Percentiles rank a stretch among this genome's conserved stretches.
These are phyloP conservation scores for Imleria badia DNA, from an alignment of 768 basidiomycete species.

Conservation along the genomic window DNA sequence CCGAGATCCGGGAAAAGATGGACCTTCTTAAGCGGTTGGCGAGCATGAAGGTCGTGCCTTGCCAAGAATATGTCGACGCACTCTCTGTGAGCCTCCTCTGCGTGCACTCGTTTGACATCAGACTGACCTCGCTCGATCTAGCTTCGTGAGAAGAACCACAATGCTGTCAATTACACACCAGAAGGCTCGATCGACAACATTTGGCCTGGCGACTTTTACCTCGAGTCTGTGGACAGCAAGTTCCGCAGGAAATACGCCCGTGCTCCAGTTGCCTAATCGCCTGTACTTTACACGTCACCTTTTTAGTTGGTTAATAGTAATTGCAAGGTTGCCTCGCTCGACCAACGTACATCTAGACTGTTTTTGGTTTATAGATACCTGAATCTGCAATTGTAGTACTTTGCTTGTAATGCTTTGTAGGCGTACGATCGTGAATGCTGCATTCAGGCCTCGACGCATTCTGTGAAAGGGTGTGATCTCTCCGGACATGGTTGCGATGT, in stretches of 20 bases:
- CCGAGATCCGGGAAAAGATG: conserved; percentile 77
- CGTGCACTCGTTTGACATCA: not conserved
- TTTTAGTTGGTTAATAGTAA: not conserved
- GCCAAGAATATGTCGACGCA: conserved; percentile 88
- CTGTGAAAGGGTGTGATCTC: too few relatives aligned
- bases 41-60: conserved; percentile 87
- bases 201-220: conserved; percentile 93
- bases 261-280: conserved; percentile 31
- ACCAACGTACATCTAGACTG: conserved; percentile 12
- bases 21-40: conserved; percentile 76
- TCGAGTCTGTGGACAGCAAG: conserved; percentile 85
- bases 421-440: not conserved
- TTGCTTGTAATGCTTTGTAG: conserved; percentile 15
- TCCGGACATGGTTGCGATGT: too few relatives aligned
- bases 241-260: conserved; percentile 86
- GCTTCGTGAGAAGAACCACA: conserved; percentile 98
- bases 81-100: conserved; percentile 51
- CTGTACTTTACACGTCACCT: not conserved
- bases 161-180: conserved; percentile 80
- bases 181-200: conserved; percentile 87
- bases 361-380: conserved; percentile 8
- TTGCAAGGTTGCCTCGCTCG: not conserved
- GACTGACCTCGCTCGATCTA: conserved; percentile 30
- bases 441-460: not conserved
- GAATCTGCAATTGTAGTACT: not conserved